Conservation (phyloP, 78 protist genomes). For the Dictyostelium capitatum region DNA sequence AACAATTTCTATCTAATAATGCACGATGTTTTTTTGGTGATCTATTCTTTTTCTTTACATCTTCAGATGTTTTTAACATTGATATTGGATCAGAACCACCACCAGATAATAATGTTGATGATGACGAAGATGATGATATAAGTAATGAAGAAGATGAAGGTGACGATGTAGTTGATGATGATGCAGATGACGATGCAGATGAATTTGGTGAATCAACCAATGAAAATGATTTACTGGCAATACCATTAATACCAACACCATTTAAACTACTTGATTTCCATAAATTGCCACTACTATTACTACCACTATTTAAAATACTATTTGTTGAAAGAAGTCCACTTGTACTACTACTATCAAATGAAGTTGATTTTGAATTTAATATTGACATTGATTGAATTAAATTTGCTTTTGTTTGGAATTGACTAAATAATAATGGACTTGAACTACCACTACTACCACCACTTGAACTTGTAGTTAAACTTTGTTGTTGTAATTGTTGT, state of each 20-base stretch:
- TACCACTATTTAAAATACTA: too few relatives aligned
- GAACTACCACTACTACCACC: conserved; percentile 25
- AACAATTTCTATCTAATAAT: conserved; percentile 50
- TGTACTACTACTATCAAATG: not conserved
- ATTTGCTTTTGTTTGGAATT: conserved; percentile 25
- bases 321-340: not conserved
- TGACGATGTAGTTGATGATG: not conserved
- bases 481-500: not conserved
- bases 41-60: conserved; percentile 37
- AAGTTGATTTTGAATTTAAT: conserved; percentile 18
- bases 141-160: not conserved
- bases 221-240: not conserved
- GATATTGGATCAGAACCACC: conserved; percentile 4
- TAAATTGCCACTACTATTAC: not conserved
- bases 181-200: not conserved
- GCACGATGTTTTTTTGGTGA: conserved; percentile 44
- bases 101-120: not conserved
- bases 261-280: conserved; percentile 1
- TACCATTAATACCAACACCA: too few relatives aligned
- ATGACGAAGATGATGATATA: not conserved
- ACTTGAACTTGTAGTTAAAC: not conserved
- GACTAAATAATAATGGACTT: conserved; percentile 20
- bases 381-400: conserved; percentile 32
- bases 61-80: not conserved
- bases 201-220: not conserved